Percentiles rank a stretch among this genome's conserved stretches.
Evolutionary conservation across 768 basidiomycete species (phyloP).

Genomic region (Lactarius pseudohatsudake): DNA sequence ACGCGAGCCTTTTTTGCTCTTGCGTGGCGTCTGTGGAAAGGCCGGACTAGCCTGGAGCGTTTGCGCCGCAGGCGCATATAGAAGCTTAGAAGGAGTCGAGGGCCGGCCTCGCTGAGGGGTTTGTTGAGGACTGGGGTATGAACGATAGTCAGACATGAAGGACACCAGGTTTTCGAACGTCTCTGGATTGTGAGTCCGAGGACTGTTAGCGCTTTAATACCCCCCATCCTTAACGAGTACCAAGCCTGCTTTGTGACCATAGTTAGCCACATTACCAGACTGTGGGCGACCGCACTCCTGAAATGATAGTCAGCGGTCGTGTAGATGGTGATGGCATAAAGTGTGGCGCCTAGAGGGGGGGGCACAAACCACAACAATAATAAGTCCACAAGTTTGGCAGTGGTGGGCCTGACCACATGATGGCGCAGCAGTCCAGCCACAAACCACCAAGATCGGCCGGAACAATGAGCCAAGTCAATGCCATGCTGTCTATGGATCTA

Average conservation of each 20-base stretch:
- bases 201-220: background rate
- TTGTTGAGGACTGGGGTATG: background rate
- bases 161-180: background rate
- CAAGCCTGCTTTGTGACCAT: background rate
- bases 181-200: background rate
- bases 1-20: background rate
- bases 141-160: conserved; percentile 3
- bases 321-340: background rate
- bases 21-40: background rate
- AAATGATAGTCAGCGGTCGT: background rate
- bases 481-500: background rate
- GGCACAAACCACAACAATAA: background rate
- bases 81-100: conserved; percentile 7
- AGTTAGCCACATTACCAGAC: background rate
- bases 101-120: conserved; percentile 10
- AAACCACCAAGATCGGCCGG: background rate
- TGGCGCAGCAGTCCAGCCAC: background rate
- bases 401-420: background rate
- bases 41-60: background rate
- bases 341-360: background rate
- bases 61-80: background rate
- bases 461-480: background rate
- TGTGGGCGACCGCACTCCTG: background rate
- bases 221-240: background rate
- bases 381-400: background rate